Evolutionary conservation across 306 rosid species (phyloP).

Genomic region (Trichosanthes cucumerina): DNA sequence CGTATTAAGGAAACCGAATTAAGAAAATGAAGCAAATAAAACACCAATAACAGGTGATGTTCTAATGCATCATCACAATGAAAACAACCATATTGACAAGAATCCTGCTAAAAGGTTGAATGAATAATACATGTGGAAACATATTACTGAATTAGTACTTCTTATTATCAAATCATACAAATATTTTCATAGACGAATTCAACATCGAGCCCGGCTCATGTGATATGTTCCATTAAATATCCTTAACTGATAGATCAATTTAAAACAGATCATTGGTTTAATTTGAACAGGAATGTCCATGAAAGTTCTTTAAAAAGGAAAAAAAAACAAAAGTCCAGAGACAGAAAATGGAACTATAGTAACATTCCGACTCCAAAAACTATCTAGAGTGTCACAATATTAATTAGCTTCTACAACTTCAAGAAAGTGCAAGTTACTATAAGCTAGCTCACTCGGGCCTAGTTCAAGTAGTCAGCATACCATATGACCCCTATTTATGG

Average conservation of each 20-base stretch:
- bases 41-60: not conserved
- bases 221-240: not conserved
- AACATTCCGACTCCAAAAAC: not conserved
- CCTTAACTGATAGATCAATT: not conserved
- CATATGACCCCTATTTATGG: not conserved
- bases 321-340: not conserved
- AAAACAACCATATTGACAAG: not conserved
- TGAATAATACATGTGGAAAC: not conserved
- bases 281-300: not conserved
- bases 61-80: not conserved
- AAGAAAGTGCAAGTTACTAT: not conserved
- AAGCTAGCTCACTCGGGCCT: not conserved
- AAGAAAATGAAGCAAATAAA: not conserved
- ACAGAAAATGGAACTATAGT: not conserved
- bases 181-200: not conserved
- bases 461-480: not conserved
- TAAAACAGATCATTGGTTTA: not conserved
- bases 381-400: not conserved
- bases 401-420: not conserved
- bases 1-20: not conserved
- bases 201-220: not conserved
- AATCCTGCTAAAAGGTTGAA: not conserved
- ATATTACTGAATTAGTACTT: not conserved
- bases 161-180: not conserved
- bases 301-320: not conserved